A percentile compares a stretch with the other conserved stretches of the same genome.
These are phyloP conservation scores for Capsella rubella DNA, from an alignment of 441 rosid genomes.

Conservation along the genomic window DNA sequence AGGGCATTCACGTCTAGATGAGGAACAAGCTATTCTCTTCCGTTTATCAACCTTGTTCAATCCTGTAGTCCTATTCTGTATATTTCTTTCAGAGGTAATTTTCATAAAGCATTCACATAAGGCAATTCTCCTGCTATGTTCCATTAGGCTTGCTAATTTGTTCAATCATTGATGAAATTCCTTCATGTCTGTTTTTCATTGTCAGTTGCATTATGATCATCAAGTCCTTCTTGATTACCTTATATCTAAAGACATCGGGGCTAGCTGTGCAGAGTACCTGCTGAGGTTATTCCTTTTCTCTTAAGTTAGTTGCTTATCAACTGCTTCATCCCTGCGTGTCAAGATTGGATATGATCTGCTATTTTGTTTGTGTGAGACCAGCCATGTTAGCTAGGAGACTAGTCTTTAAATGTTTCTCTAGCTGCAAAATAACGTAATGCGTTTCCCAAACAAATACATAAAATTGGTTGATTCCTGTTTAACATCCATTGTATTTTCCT, in stretches of 20 bases:
- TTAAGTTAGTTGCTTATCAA: constrained; percentile 9
- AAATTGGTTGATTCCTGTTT: constrained; percentile 14
- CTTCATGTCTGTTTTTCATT: constrained; percentile 17
- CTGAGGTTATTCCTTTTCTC: constrained; percentile 55
- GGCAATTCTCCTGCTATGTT: constrained; percentile 29
- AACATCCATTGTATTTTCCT: constrained; percentile 26
- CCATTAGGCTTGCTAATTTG: constrained; percentile 9
- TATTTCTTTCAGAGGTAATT: constrained; percentile 82
- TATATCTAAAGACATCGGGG: constrained; percentile 81
- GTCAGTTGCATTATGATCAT: constrained; percentile 88
- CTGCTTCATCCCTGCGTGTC: constrained; percentile 10
- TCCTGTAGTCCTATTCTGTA: constrained; percentile 75
- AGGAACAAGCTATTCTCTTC: constrained; percentile 48
- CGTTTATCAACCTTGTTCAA: constrained; percentile 59
- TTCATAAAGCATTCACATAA: constrained; percentile 24
- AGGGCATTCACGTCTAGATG: constrained; percentile 45
- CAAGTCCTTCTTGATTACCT: constrained; percentile 95
- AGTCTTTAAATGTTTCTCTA: constrained; percentile 5
- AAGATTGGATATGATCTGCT: constrained; percentile 12
- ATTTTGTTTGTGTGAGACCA: constrained; percentile 17
- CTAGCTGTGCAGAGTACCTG: constrained; percentile 82
- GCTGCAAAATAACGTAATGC: neutral
- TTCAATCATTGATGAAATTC: constrained; percentile 9
- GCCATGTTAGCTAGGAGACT: constrained; percentile 14
- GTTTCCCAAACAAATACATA: constrained; percentile 7